A percentile compares a stretch with the other conserved stretches of the same genome.
Evolutionary conservation across 176 grass and related monocot species (phyloP).

Genomic region (Hordeum vulgare): DNA sequence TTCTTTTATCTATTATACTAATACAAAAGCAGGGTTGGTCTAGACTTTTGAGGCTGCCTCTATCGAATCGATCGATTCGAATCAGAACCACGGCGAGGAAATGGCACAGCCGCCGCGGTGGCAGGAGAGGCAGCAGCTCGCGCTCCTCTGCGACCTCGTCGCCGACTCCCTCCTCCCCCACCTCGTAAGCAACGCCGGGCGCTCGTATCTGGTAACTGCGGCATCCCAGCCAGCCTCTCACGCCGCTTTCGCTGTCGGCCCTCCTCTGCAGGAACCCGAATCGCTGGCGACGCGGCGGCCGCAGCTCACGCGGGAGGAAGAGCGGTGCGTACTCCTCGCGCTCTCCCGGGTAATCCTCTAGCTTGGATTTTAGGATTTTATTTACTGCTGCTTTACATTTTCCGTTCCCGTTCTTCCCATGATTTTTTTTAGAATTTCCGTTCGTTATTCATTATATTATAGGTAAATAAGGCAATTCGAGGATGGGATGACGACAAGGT

Average conservation of each 20-base stretch:
- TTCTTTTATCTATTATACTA: no score
- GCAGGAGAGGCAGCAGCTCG: slow-evolving; percentile 28
- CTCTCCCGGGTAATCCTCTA: slow-evolving; percentile 41
- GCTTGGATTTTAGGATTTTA: background rate
- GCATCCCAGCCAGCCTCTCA: background rate
- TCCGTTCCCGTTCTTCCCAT: background rate
- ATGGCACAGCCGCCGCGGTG: slow-evolving; percentile 13
- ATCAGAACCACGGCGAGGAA: background rate
- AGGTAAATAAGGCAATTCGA: slow-evolving; percentile 41
- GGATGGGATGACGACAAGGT: slow-evolving; percentile 9
- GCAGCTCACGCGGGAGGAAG: slow-evolving; percentile 33
- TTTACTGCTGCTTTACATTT: background rate
- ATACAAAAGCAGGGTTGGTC: no score
- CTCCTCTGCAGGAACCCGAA: slow-evolving; percentile 24
- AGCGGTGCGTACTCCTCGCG: slow-evolving; percentile 48
- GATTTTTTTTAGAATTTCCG: slow-evolving; percentile 17
- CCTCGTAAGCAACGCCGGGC: slow-evolving; percentile 18
- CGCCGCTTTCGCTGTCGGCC: background rate
- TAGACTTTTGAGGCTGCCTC: no score
- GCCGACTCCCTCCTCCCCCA: slow-evolving; percentile 36
- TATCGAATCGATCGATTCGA: background rate
- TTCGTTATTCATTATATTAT: no score
- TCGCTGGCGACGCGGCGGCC: background rate
- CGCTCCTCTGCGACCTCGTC: slow-evolving; percentile 57
- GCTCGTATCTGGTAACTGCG: background rate